phyloP scores from a whole-genome alignment of 2,329 filamentous ascomycete species.

The Zasmidium cellare region DNA sequence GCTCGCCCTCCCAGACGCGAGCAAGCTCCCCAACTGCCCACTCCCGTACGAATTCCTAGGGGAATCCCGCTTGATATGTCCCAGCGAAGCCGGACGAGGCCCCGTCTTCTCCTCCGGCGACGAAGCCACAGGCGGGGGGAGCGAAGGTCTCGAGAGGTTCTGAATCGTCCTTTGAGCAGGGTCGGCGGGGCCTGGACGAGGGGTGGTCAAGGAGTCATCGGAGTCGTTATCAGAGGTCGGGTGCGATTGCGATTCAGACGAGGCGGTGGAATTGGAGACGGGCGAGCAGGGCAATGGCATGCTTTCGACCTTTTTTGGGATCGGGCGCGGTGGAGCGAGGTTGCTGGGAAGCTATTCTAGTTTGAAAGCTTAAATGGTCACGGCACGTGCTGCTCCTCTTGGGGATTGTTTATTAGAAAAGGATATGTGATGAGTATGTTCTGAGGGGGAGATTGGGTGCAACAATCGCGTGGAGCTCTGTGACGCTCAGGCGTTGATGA shows the following conservation, averaged over 20 bases:
- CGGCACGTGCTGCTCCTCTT: not conserved
- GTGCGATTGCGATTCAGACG: conserved; percentile 24
- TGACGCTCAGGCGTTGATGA: too few species aligned
- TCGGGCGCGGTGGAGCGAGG: too few species aligned
- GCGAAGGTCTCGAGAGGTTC: conserved; percentile 28
- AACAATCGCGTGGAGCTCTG: too few species aligned
- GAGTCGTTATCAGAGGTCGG: conserved; percentile 30
- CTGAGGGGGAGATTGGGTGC: too few species aligned
- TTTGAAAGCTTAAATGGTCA: conserved; percentile 1
- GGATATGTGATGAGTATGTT: too few species aligned
- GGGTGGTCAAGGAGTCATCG: conserved; percentile 35
- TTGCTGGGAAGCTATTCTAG: not conserved
- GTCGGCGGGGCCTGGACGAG: conserved; percentile 34
- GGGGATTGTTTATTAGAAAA: too few species aligned
- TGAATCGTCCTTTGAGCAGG: conserved; percentile 28
- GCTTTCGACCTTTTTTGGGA: too few species aligned
- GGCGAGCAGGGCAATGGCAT: conserved; percentile 34
- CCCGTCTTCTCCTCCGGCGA: conserved; percentile 12
- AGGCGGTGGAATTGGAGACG: conserved; percentile 33
- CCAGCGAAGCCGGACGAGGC: not conserved
- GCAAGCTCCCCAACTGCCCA: conserved; percentile 18
- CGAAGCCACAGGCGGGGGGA: conserved; percentile 15
- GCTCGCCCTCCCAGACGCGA: not conserved
- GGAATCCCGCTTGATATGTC: not conserved
- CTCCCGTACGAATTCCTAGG: conserved; percentile 12